phyloP scores from a whole-genome alignment of 805 yeast genomes.

The Zygosaccharomyces pseudorouxii region DNA sequence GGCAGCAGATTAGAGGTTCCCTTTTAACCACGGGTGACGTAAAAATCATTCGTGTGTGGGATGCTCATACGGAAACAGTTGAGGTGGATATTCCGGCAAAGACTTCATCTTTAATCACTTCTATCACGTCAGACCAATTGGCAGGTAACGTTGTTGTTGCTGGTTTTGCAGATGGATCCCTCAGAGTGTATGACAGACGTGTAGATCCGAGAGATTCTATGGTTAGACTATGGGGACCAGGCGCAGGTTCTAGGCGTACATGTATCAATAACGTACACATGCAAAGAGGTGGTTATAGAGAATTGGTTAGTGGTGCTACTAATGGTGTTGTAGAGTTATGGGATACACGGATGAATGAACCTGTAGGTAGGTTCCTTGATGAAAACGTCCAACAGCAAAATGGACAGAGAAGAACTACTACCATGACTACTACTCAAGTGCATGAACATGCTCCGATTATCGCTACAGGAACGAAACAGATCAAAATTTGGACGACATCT shows the following conservation, averaged over 20 bases:
- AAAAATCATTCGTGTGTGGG: slow-evolving; percentile 89
- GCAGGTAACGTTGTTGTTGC: slow-evolving; percentile 87
- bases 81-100: slow-evolving; percentile 86
- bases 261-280: slow-evolving; percentile 77
- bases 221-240: slow-evolving; percentile 75
- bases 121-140: slow-evolving; percentile 90
- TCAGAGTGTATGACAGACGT: slow-evolving; percentile 88
- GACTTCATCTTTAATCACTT: slow-evolving; percentile 80
- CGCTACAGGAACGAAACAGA: slow-evolving; percentile 77
- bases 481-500: slow-evolving; percentile 78
- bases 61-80: slow-evolving; percentile 89
- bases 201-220: slow-evolving; percentile 78
- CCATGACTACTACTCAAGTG: slow-evolving; percentile 64
- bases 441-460: slow-evolving; percentile 97
- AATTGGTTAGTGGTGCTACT: slow-evolving; percentile 73
- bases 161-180: slow-evolving; percentile 86
- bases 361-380: slow-evolving; percentile 65
- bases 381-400: slow-evolving; percentile 37
- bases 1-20: slow-evolving; percentile 96
- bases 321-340: slow-evolving; percentile 83
- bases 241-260: slow-evolving; percentile 39
- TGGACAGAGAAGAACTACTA: slow-evolving; percentile 21
- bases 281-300: slow-evolving; percentile 96
- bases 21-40: slow-evolving; percentile 92
- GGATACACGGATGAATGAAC: slow-evolving; percentile 77